phyloP scores from a whole-genome alignment of 495 filamentous ascomycete species.

The Podospora conica region DNA sequence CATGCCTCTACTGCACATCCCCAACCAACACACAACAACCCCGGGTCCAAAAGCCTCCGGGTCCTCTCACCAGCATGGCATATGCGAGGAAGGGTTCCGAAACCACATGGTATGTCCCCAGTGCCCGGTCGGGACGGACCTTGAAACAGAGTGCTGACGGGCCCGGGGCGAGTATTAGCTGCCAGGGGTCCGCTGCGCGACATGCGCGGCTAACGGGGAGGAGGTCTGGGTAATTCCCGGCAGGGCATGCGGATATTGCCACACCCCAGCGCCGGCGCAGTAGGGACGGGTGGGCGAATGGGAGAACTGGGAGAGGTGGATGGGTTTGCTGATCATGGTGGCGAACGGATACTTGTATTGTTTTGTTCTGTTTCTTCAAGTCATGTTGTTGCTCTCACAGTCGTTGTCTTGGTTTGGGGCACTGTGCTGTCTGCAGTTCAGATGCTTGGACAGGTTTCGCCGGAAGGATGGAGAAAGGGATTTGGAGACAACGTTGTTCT shows the following conservation, averaged over 20 bases:
- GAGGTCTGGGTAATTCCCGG: slow-evolving; percentile 49
- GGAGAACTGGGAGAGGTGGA: too few species aligned
- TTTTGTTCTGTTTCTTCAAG: background rate
- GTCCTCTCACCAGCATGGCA: background rate
- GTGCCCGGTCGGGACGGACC: background rate
- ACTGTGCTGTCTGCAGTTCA: too few species aligned
- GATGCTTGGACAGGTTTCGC: background rate
- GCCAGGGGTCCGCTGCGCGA: slow-evolving; percentile 27
- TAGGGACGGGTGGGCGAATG: background rate
- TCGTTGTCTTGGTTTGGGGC: too few species aligned
- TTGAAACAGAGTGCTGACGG: background rate
- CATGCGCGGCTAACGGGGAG: slow-evolving; percentile 36
- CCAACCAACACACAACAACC: background rate
- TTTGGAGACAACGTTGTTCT: background rate
- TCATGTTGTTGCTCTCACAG: background rate
- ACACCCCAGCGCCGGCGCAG: slow-evolving; percentile 25
- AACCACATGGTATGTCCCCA: slow-evolving; percentile 3
- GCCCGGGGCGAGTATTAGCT: slow-evolving; percentile 6
- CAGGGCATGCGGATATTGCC: slow-evolving; percentile 39
- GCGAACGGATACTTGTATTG: too few species aligned
- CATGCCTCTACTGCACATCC: background rate
- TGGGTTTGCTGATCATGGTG: too few species aligned
- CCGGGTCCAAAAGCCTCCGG: background rate
- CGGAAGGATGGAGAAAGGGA: background rate
- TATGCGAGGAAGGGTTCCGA: background rate